phyloP scores from a whole-genome alignment of 1,284 basidiomycete genomes.

The Inonotus obliquus region DNA sequence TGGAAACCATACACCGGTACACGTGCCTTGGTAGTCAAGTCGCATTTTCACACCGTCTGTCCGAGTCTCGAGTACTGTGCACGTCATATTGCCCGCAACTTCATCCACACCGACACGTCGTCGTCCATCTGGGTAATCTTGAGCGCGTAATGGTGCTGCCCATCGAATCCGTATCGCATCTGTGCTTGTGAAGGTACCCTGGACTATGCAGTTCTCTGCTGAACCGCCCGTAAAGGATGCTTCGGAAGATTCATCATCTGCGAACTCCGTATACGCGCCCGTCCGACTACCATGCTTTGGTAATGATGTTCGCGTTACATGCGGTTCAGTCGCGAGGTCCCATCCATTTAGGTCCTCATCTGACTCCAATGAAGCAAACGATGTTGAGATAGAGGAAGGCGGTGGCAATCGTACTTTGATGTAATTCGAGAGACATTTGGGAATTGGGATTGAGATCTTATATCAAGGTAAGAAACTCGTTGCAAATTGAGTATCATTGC shows the following conservation, averaged over 20 bases:
- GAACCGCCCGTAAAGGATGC: conserved; percentile 53
- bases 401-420: conserved; percentile 70
- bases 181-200: conserved; percentile 72
- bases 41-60: conserved; percentile 61
- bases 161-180: conserved; percentile 71
- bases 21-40: conserved; percentile 66
- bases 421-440: conserved; percentile 70
- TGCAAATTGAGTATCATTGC: neutral
- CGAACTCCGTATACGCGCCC: conserved; percentile 60
- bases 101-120: conserved; percentile 63
- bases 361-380: conserved; percentile 69
- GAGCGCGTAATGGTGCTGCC: conserved; percentile 58
- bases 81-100: conserved; percentile 60
- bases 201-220: conserved; percentile 58
- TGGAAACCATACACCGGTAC: conserved; percentile 72
- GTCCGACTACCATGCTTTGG: conserved; percentile 41
- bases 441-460: conserved; percentile 68
- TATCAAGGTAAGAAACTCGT: neutral
- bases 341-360: conserved; percentile 64
- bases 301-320: conserved; percentile 49
- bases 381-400: conserved; percentile 42
- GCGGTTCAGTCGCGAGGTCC: conserved; percentile 74
- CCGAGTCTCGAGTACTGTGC: conserved; percentile 48
- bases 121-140: conserved; percentile 46
- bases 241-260: conserved; percentile 78